These are phyloP conservation scores for Endothia cerciana DNA, from an alignment of 2,329 filamentous ascomycete species.

Conservation along the genomic window DNA sequence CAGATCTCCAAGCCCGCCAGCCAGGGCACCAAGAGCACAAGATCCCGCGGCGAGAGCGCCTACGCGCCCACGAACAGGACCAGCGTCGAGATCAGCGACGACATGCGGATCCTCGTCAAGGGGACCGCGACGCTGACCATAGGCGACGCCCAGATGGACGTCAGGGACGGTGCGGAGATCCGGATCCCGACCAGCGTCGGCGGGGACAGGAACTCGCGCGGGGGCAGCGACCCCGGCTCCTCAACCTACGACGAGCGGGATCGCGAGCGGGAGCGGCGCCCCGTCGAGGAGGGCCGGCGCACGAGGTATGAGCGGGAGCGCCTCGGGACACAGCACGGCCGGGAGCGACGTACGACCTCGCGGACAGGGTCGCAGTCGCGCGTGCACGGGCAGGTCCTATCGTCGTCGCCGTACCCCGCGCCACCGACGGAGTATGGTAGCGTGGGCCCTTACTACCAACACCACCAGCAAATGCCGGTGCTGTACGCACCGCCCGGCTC, in stretches of 20 bases:
- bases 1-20: constrained; percentile 57
- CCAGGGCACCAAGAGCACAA: constrained; percentile 61
- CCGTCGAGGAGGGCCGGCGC: constrained; percentile 39
- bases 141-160: constrained; percentile 61
- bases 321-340: constrained; percentile 49
- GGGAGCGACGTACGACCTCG: constrained; percentile 49
- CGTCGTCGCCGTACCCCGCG: neutral
- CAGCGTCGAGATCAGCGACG: constrained; percentile 53
- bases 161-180: constrained; percentile 62
- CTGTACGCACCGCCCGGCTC: constrained; percentile 27
- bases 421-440: constrained; percentile 21
- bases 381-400: constrained; percentile 10
- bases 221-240: constrained; percentile 33
- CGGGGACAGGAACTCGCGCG: constrained; percentile 45
- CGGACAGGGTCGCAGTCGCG: constrained; percentile 52
- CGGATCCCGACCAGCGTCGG: constrained; percentile 51
- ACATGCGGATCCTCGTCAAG: constrained; percentile 64
- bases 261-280: constrained; percentile 30
- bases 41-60: constrained; percentile 66
- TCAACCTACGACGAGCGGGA: constrained; percentile 54
- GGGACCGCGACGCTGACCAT: constrained; percentile 60
- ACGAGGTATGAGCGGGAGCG: constrained; percentile 37
- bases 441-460: neutral
- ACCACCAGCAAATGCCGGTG: constrained; percentile 4
- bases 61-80: constrained; percentile 64